Evolutionary conservation across 139 green algal genomes (phyloP).

Genomic region (Auxenochlorella pyrenoidosa): DNA sequence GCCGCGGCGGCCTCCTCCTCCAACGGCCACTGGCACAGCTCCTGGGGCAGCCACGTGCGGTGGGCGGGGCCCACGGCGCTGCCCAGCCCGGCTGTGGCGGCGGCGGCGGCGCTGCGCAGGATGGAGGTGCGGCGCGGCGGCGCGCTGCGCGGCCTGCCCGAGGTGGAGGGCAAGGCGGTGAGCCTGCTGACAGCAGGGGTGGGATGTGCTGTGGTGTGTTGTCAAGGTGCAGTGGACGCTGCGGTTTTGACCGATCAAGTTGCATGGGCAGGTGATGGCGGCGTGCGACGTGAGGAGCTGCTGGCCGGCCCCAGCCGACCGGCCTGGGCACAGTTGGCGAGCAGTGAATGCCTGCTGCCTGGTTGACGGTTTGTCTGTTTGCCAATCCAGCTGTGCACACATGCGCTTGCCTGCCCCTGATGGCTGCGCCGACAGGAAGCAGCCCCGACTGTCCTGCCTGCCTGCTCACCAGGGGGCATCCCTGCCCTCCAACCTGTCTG

Average conservation of each 20-base stretch:
- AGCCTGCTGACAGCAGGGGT: neutral
- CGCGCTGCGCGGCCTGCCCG: constrained; percentile 1
- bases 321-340: no score
- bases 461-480: neutral
- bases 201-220: neutral
- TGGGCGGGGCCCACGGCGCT: neutral
- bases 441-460: neutral
- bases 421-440: no score
- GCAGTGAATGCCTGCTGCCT: no score
- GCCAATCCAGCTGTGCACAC: no score
- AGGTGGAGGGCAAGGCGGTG: constrained; percentile 30
- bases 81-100: constrained; percentile 17
- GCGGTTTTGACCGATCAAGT: no score
- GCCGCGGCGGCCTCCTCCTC: neutral
- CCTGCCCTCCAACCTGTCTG: neutral
- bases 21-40: neutral
- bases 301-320: no score
- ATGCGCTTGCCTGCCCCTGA: no score
- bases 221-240: neutral
- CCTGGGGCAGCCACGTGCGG: constrained; percentile 13
- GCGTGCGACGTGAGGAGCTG: no score
- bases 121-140: constrained; percentile 33
- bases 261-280: no score
- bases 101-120: constrained; percentile 14
- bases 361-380: no score